Evolutionary conservation across 2,329 filamentous ascomycete species (phyloP).

Genomic region (Ophiostoma ips): DNA sequence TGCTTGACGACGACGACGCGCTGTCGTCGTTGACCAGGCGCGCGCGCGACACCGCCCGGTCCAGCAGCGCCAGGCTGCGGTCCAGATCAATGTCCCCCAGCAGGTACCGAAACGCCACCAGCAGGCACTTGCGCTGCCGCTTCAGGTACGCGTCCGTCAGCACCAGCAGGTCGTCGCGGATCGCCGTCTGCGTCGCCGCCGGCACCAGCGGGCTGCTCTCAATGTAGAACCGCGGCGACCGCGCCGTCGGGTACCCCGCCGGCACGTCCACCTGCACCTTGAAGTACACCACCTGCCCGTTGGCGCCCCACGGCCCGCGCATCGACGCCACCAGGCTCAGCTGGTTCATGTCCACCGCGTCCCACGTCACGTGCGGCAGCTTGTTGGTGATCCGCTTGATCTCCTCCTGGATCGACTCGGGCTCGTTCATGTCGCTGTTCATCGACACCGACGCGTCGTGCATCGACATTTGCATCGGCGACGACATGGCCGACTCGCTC

Average conservation of each 20-base stretch:
- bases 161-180: constrained; percentile 42
- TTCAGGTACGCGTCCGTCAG: constrained; percentile 41
- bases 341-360: constrained; percentile 49
- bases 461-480: constrained; percentile 34
- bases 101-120: constrained; percentile 47
- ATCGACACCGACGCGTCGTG: constrained; percentile 36
- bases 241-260: constrained; percentile 41
- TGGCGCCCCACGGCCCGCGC: constrained; percentile 49
- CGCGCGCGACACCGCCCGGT: constrained; percentile 32
- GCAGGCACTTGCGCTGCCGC: constrained; percentile 46
- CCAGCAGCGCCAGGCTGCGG: constrained; percentile 46
- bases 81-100: constrained; percentile 49
- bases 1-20: constrained; percentile 35
- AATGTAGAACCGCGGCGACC: constrained; percentile 43
- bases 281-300: constrained; percentile 44
- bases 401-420: constrained; percentile 50
- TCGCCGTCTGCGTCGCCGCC: constrained; percentile 35
- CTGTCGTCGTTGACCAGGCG: constrained; percentile 47
- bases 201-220: constrained; percentile 51
- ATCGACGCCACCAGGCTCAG: constrained; percentile 45
- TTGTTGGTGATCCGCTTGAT: constrained; percentile 47
- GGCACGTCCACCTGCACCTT: constrained; percentile 49
- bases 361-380: constrained; percentile 50
- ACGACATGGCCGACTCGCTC: constrained; percentile 11
- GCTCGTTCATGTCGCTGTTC: constrained; percentile 41